These are phyloP conservation scores for Talaromyces islandicus DNA, from an alignment of 2,329 filamentous ascomycete genomes.

Conservation along the genomic window DNA sequence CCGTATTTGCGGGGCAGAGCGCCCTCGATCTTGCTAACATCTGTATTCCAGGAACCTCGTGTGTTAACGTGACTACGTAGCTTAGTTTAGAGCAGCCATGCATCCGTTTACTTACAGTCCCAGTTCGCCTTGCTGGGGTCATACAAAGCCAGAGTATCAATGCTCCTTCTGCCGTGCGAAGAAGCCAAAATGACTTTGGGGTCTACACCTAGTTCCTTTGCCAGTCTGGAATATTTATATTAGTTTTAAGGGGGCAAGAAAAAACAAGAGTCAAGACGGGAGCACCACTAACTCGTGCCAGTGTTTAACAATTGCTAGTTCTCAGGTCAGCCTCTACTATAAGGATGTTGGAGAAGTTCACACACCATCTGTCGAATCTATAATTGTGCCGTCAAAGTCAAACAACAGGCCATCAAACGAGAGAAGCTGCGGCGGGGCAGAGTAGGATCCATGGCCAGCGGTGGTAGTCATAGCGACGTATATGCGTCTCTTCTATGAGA, in stretches of 20 bases:
- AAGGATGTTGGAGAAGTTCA: neutral
- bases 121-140: constrained; percentile 81
- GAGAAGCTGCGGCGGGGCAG: constrained; percentile 32
- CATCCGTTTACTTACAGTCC: constrained; percentile 64
- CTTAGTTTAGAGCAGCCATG: neutral
- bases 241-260: neutral
- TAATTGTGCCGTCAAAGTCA: constrained; percentile 44
- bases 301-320: constrained; percentile 56
- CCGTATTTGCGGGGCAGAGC: constrained; percentile 72
- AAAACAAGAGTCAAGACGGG: neutral
- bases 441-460: constrained; percentile 29
- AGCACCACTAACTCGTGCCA: constrained; percentile 52
- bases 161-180: constrained; percentile 83
- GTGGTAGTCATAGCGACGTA: constrained; percentile 23
- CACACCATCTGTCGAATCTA: constrained; percentile 42
- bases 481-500: neutral
- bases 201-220: constrained; percentile 74
- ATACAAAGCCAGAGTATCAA: constrained; percentile 75
- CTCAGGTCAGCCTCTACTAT: neutral
- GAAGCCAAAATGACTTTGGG: constrained; percentile 81
- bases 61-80: neutral
- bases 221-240: constrained; percentile 36
- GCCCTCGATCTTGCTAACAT: constrained; percentile 72
- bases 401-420: constrained; percentile 41
- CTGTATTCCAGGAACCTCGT: constrained; percentile 38